Base-by-base conservation (phyloP, 257 asterid genomes). In the Rhazya stricta region DNA sequence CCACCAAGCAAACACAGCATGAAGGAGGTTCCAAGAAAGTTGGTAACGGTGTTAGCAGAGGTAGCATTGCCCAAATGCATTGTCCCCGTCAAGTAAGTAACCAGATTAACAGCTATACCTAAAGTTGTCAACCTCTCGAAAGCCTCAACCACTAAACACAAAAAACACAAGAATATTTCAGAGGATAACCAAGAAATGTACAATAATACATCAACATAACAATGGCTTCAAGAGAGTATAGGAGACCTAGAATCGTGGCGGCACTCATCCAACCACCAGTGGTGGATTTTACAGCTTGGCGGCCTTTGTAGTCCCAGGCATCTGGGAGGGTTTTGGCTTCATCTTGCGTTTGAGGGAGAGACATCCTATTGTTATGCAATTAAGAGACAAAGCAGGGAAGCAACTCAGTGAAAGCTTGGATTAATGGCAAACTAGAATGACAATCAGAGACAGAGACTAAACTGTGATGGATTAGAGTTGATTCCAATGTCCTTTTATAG, bases 61-160 rank as follows among this genome's bases (percentile, higher is more conserved):
- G 19, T 69, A 0, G 98, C 97, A 81, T 88, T 91, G 34, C 98
- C 97, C 86, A 91, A 82, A 76, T 93, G 97, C 98, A 93, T 93
- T 62, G 98, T 93, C 3, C 87, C 85, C 0, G 94, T 91, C 84
- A 93, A 76, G 43, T 93, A 93, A 0, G 97, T 93, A 67, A 93
- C 93, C 41, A 93, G 79, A 80, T 93, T 93, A 27, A 93, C 96
- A 0, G 97, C 98, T 60, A 93, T 93, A n/a, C 98, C 96, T 0
- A 93, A 84, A 53, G 98, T 93, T 12, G 98, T 89, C 23, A 93
- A 76, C 89, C 98, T 85, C 86, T 93, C 97, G 36, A 87, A 84
- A 1, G 80, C 85, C 84, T 93, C 98, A 2, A 84, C 88, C 46
- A 89, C 97, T 90, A 68, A 37, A 65, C 67, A 54, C 45, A 41